These are phyloP conservation scores for Saccharomycopsis hybrid DNA, from an alignment of 1,139 yeast genomes.

Conservation along the genomic window DNA sequence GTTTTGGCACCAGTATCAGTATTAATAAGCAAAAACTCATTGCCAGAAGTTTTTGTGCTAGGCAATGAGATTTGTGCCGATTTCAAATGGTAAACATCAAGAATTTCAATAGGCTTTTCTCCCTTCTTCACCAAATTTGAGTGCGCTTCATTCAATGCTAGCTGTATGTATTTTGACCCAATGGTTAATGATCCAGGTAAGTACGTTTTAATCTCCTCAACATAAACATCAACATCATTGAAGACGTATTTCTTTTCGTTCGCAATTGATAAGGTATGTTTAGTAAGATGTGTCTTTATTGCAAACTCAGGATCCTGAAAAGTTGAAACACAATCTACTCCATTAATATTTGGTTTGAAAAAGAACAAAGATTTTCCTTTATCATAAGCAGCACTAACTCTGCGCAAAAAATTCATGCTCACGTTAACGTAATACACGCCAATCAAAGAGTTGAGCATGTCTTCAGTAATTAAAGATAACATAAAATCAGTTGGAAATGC, in stretches of 20 bases:
- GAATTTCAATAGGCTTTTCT: slow-evolving; percentile 40
- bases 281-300: slow-evolving; percentile 19
- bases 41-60: slow-evolving; percentile 40
- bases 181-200: slow-evolving; percentile 55
- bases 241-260: slow-evolving; percentile 59
- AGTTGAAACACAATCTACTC: background rate
- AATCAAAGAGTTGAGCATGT: slow-evolving; percentile 47
- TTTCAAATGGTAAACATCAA: slow-evolving; percentile 39
- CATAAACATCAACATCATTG: slow-evolving; percentile 49
- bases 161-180: slow-evolving; percentile 59
- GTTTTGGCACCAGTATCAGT: slow-evolving; percentile 39
- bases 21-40: slow-evolving; percentile 51
- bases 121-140: no score
- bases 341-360: background rate
- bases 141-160: slow-evolving; percentile 30
- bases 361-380: background rate
- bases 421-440: slow-evolving; percentile 31
- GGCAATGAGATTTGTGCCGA: slow-evolving; percentile 43
- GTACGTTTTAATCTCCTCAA: slow-evolving; percentile 34
- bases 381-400: background rate
- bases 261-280: slow-evolving; percentile 32
- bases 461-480: slow-evolving; percentile 40
- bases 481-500: slow-evolving; percentile 28
- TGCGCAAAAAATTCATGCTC: slow-evolving; percentile 1
- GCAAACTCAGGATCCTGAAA: slow-evolving; percentile 39